Base-by-base conservation (phyloP, 2,329 filamentous ascomycete genomes). In the Cryphonectria japonica region DNA sequence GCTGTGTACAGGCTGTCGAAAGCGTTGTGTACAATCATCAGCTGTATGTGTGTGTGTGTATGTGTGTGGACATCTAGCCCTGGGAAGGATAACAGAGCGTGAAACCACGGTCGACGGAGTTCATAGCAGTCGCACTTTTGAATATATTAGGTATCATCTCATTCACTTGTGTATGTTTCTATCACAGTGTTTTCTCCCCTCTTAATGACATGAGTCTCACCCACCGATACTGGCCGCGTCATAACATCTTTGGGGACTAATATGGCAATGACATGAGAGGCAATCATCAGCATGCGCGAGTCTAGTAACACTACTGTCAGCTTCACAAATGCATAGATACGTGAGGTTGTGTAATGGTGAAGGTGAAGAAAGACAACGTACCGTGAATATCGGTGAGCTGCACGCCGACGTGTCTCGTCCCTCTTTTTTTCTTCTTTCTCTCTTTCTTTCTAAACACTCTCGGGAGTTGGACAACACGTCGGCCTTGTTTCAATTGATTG, bases 391-490 rank as follows among this genome's bases (percentile, higher is more conserved):
- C 65, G 29, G 26, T 52, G 41, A 50, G 43, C 66, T 69, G 60
- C 9, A 64, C 64, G 71, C 71, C 71, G 71, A 71, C 69, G 61
- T 73, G 71, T 73, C 63, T 61, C 54, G 32, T 39, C 34, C 37
- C 61, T 39, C 52, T 22, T 50, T 13, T 50, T 34, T 7, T 61
- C n/a, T 62, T 62, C 6, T 39, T 62, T 62, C 6, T 26, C 22
- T 62, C 22, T 3, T 37, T 62, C 34, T 22, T 62, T 39, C 14
- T 16, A 7, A 3, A 61, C 32, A 68, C 66, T 59, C 68, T 29
- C 46, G 32, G 62, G 66, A 68, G 62, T 41, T 39, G 66, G 68
- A 70, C 66, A 52, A 67, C 71, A 72, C 69, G 64, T 71, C 71
- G 71, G 71, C 71, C 32, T 69, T 39, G 16, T 64, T 66, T 59